A percentile compares a stretch with the other conserved stretches of the same genome.
phyloP scores from a whole-genome alignment of 2,329 filamentous ascomycete species.

The Calonectria naviculata region DNA sequence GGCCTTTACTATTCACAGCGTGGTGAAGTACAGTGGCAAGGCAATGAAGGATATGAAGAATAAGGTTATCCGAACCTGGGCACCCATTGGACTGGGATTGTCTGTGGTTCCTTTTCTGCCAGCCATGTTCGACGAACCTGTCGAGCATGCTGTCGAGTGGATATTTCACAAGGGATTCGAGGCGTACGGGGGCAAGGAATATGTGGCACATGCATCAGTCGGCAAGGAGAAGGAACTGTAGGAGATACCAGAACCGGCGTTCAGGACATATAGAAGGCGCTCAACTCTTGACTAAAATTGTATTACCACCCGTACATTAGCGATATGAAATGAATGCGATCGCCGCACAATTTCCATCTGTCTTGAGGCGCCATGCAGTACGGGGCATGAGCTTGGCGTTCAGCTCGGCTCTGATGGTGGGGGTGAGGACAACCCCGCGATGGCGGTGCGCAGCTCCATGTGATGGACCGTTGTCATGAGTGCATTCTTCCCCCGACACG shows the following conservation, averaged over 20 bases:
- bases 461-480: background rate
- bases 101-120: slow-evolving; percentile 86
- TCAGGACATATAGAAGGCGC: slow-evolving; percentile 27
- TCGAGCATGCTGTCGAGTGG: slow-evolving; percentile 93
- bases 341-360: background rate
- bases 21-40: slow-evolving; percentile 88
- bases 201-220: slow-evolving; percentile 65
- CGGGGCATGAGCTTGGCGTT: background rate
- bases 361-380: background rate
- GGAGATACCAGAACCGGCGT: slow-evolving; percentile 31
- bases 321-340: background rate
- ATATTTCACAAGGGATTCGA: slow-evolving; percentile 86
- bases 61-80: slow-evolving; percentile 81
- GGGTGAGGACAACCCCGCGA: slow-evolving; percentile 12
- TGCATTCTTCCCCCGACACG: background rate
- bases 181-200: slow-evolving; percentile 71
- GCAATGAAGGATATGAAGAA: slow-evolving; percentile 90
- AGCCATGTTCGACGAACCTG: slow-evolving; percentile 88
- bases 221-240: slow-evolving; percentile 61
- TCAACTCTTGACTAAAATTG: slow-evolving; percentile 32
- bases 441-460: background rate
- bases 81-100: slow-evolving; percentile 86
- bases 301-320: background rate
- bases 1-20: slow-evolving; percentile 92
- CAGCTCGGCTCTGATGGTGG: background rate